These are phyloP conservation scores for Guillardia theta DNA, from an alignment of 78 protist genomes.

Conservation along the genomic window DNA sequence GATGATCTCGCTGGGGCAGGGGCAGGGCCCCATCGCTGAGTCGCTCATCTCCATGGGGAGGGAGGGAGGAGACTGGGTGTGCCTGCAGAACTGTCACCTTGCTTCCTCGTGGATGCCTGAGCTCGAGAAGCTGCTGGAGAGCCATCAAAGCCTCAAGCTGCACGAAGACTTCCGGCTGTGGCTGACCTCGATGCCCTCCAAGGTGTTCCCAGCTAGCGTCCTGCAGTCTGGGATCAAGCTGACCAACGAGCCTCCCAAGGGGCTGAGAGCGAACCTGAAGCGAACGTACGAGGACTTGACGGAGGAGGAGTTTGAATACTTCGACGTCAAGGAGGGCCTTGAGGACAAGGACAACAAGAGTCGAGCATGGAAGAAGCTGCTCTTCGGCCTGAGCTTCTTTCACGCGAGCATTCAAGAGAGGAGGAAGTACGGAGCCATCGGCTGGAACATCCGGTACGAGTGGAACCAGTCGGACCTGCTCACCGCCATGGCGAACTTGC, in stretches of 20 bases:
- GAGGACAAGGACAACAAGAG: neutral
- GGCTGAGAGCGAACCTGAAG: slow-evolving; percentile 69
- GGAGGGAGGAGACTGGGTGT: slow-evolving; percentile 70
- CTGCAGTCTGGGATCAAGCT: slow-evolving; percentile 87
- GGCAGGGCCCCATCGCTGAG: slow-evolving; percentile 73
- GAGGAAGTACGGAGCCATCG: slow-evolving; percentile 70
- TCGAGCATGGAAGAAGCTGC: slow-evolving; percentile 48
- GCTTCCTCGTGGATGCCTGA: slow-evolving; percentile 68
- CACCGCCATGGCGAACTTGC: slow-evolving; percentile 42
- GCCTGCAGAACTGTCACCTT: slow-evolving; percentile 77
- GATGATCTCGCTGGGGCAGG: slow-evolving; percentile 80
- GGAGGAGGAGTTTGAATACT: neutral
- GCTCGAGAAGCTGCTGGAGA: slow-evolving; percentile 48
- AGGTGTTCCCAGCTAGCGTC: slow-evolving; percentile 70
- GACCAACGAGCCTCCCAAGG: slow-evolving; percentile 90
- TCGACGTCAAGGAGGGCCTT: neutral
- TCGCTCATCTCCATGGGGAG: slow-evolving; percentile 30
- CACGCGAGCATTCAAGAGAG: slow-evolving; percentile 68
- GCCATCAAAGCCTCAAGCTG: neutral
- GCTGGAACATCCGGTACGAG: slow-evolving; percentile 75
- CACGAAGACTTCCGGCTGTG: slow-evolving; percentile 85
- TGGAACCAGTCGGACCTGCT: slow-evolving; percentile 66
- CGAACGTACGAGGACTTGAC: neutral
- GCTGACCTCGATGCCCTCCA: slow-evolving; percentile 81
- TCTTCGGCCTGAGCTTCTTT: slow-evolving; percentile 70